phyloP scores from a whole-genome alignment of 2,329 filamentous ascomycete species.

The Fusarium staphyleae region DNA sequence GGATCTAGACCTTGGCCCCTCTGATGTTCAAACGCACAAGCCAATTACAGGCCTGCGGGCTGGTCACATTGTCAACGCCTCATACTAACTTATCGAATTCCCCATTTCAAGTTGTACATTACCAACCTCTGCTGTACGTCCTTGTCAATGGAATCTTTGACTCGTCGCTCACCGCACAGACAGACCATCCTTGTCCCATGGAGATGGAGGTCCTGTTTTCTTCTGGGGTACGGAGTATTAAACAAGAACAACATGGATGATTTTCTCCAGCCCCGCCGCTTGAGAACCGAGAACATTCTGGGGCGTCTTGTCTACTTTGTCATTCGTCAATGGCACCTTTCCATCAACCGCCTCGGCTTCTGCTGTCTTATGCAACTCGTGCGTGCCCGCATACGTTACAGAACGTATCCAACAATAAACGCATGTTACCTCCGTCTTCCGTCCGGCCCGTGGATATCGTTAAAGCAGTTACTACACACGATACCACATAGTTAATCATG shows the following conservation, averaged over 20 bases:
- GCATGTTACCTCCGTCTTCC: neutral
- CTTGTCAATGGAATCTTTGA: neutral
- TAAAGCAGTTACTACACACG: neutral
- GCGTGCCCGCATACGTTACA: neutral
- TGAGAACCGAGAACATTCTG: neutral
- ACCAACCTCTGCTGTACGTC: neutral
- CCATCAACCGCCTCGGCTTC: conserved; percentile 9
- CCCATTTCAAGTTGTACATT: neutral
- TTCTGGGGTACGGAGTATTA: conserved; percentile 5
- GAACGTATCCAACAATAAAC: neutral
- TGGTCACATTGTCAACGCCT: conserved; percentile 34
- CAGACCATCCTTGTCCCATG: neutral
- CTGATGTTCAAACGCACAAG: neutral
- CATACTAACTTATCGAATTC: conserved; percentile 1
- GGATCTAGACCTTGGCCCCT: conserved; percentile 6
- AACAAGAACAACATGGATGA: neutral
- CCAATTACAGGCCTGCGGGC: conserved; percentile 25
- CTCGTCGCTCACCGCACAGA: neutral
- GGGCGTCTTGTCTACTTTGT: conserved; percentile 3
- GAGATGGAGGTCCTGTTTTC: neutral
- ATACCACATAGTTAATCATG: neutral
- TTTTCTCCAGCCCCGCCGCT: conserved; percentile 12
- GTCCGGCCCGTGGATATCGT: conserved; percentile 15
- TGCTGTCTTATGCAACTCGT: neutral
- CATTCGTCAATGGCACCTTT: conserved; percentile 26